Conservation (phyloP, 306 rosid genomes). For the barrel medic (Medicago truncatula) region MtrunA17r5.0-ANR NC_053043.1:3338501-3339000, state of each 20-base stretch:
- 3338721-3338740: no score
- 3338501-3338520: neutral
- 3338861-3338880: conserved; percentile 63
- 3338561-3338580: no score
- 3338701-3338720: no score
- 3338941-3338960: neutral
- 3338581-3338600: no score
- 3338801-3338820: conserved; percentile 97
- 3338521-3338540: neutral
- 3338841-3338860: conserved; percentile 78
- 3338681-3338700: no score
- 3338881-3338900: conserved; percentile 83
- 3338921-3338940: neutral
- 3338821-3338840: conserved; percentile 99
- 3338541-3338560: conserved; percentile 23
- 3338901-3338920: conserved; percentile 47
- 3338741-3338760: conserved; percentile 42
- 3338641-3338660: no score
- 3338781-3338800: conserved; percentile 72
- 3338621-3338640: no score
- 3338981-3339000: neutral
- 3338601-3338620: no score
- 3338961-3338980: neutral
- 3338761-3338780: conserved; percentile 54
- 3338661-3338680: no score